Evolutionary conservation across 768 basidiomycete genomes (phyloP), one percentile per base, ranked within the genome.

Genomic region (Holtermanniella nyarrowii): DNA sequence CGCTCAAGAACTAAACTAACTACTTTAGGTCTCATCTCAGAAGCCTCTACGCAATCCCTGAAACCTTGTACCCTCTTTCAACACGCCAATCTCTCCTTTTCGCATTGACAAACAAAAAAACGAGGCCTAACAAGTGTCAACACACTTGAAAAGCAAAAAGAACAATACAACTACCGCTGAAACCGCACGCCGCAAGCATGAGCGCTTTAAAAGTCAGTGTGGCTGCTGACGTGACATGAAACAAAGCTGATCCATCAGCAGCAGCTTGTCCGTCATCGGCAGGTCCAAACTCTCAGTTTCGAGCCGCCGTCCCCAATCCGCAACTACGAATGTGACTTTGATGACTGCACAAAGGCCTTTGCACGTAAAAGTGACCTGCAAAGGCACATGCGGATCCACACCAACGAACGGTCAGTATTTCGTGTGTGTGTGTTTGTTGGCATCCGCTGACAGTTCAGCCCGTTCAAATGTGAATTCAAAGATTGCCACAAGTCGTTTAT

Each of bases 321-420:
- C 16, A 69, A 69, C 0, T 68, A 55, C 52, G 51, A 56, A 26
- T 72, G 71, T 53, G 42, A 44, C 24, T 60, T 45, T 39, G 39
- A 44, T 0, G 52, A 47, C 10, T 75, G 74, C 53, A 50, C 52
- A 46, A 75, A 74, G 55, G 58, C 69, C 0, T 75, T 75, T 51
- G 67, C 72, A 2, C 54, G 74, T n/a, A 69, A 66, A 48, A 68
- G 66, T 37, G 74, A 74, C 50, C 63, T 74, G 39, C 63, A 66
- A 3, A 58, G 75, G 23, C 75, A 76, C 52, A 62, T 64, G 42
- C 43, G 73, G 20, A 76, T 76, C 43, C 75, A 76, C 49, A 71
- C 69, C 12, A 72, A 73, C 55, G 73, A 75, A 20, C 55, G 74
- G 75, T 75, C 21, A 63, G 74, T 61, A 26, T 16, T 16, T 18